phyloP scores from a whole-genome alignment of 805 yeast species.

The Clavispora asparagi region DNA sequence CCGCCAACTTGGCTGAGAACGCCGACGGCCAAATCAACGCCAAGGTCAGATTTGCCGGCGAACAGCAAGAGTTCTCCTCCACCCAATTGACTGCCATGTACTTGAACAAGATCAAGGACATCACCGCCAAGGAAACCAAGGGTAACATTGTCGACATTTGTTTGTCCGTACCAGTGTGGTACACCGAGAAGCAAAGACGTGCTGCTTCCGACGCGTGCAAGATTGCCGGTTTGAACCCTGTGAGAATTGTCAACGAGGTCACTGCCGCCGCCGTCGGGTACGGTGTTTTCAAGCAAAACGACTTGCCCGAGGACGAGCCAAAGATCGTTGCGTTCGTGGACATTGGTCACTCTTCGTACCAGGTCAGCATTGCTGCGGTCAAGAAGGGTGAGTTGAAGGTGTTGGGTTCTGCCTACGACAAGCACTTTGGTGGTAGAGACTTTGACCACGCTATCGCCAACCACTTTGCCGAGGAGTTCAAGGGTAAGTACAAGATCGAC shows the following conservation, averaged over 20 bases:
- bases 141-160: constrained; percentile 80
- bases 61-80: constrained; percentile 73
- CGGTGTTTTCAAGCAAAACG: constrained; percentile 93
- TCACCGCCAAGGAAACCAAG: constrained; percentile 77
- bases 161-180: constrained; percentile 96
- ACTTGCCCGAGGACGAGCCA: constrained; percentile 90
- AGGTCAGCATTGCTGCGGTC: constrained; percentile 83
- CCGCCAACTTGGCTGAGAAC: constrained; percentile 65
- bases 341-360: constrained; percentile 94
- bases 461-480: constrained; percentile 91
- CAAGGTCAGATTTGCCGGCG: constrained; percentile 79
- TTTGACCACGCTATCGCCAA: constrained; percentile 91
- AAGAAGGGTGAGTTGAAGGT: constrained; percentile 95
- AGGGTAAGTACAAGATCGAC: constrained; percentile 88
- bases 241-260: constrained; percentile 93
- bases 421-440: constrained; percentile 98
- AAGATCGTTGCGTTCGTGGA: constrained; percentile 90
- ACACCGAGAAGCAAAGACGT: constrained; percentile 93
- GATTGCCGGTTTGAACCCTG: constrained; percentile 97
- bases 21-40: constrained; percentile 75
- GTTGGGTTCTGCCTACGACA: constrained; percentile 87
- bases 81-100: constrained; percentile 94
- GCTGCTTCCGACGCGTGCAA: constrained; percentile 92
- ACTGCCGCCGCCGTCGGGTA: constrained; percentile 99
- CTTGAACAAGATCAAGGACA: constrained; percentile 82